Conservation (phyloP, 352 stramenopile genomes). For the Phytophthora parvispora region DNA sequence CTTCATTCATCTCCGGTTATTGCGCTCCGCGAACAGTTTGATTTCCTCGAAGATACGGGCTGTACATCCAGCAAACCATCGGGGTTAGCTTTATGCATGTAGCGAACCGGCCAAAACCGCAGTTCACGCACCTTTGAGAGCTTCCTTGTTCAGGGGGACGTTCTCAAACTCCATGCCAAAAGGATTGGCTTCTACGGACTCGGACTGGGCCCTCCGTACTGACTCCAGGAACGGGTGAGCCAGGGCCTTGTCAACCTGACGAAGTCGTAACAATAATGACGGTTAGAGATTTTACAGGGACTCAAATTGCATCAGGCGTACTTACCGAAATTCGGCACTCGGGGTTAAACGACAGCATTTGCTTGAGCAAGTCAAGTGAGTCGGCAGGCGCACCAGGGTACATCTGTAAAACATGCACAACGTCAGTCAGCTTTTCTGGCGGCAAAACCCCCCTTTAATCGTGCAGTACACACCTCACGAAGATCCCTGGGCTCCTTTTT, state of each 20-base stretch:
- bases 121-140: conserved; percentile 76
- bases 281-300: not conserved
- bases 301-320: not conserved
- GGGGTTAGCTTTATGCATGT: conserved; percentile 5
- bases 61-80: conserved; percentile 27
- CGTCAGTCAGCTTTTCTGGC: conserved; percentile 2
- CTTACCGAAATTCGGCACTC: conserved; percentile 87
- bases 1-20: conserved; percentile 75
- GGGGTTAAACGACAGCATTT: conserved; percentile 87
- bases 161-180: conserved; percentile 94
- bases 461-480: conserved; percentile 52
- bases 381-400: conserved; percentile 85
- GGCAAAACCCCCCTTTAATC: not conserved
- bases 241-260: conserved; percentile 85
- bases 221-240: conserved; percentile 87
- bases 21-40: conserved; percentile 81
- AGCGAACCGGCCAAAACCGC: not conserved
- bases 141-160: conserved; percentile 84
- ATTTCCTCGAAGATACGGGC: conserved; percentile 92
- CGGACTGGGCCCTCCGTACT: conserved; percentile 77
- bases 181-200: conserved; percentile 79
- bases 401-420: conserved; percentile 54
- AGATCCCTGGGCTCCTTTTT: conserved; percentile 86
- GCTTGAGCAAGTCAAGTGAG: conserved; percentile 87
- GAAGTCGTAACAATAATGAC: not conserved